These are phyloP conservation scores for Chlorencoelia australis DNA, from an alignment of 2,329 filamentous ascomycete genomes.

Conservation along the genomic window DNA sequence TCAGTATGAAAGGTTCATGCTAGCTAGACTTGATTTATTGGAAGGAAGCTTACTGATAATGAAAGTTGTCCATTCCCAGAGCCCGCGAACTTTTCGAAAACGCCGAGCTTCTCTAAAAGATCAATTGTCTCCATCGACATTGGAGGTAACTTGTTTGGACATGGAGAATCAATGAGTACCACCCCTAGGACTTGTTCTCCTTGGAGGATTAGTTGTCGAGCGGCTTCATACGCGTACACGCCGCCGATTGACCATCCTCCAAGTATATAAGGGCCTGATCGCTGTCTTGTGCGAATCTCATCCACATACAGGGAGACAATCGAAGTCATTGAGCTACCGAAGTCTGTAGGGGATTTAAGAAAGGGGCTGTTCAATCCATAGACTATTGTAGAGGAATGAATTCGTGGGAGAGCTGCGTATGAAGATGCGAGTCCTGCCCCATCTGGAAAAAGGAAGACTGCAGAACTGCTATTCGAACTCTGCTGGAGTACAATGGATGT, in stretches of 20 bases:
- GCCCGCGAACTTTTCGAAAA: too few species aligned
- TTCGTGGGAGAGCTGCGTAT: constrained; percentile 23
- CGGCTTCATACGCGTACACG: constrained; percentile 59
- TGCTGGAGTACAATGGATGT: constrained; percentile 31
- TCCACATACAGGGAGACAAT: constrained; percentile 53
- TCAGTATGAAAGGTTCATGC: too few species aligned
- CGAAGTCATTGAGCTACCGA: constrained; percentile 52
- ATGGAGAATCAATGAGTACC: constrained; percentile 20
- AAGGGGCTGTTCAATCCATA: constrained; percentile 61
- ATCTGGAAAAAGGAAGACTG: constrained; percentile 36
- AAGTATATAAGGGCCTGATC: constrained; percentile 40
- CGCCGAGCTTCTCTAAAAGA: too few species aligned
- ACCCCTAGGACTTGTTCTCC: constrained; percentile 12
- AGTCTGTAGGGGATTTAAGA: constrained; percentile 56
- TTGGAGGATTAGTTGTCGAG: constrained; percentile 29
- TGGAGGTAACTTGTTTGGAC: constrained; percentile 1
- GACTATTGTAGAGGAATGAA: constrained; percentile 38
- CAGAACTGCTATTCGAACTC: constrained; percentile 34
- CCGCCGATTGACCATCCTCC: constrained; percentile 66
- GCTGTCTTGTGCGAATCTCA: constrained; percentile 61
- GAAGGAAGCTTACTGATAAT: too few species aligned
- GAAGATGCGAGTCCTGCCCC: constrained; percentile 33
- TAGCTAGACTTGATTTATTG: too few species aligned
- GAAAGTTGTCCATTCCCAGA: too few species aligned
- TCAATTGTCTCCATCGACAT: too few species aligned